Percentiles rank a stretch among this genome's conserved stretches.
Conservation (phyloP, 345 rosid genomes). For the Aethionema arabicum region DNA sequence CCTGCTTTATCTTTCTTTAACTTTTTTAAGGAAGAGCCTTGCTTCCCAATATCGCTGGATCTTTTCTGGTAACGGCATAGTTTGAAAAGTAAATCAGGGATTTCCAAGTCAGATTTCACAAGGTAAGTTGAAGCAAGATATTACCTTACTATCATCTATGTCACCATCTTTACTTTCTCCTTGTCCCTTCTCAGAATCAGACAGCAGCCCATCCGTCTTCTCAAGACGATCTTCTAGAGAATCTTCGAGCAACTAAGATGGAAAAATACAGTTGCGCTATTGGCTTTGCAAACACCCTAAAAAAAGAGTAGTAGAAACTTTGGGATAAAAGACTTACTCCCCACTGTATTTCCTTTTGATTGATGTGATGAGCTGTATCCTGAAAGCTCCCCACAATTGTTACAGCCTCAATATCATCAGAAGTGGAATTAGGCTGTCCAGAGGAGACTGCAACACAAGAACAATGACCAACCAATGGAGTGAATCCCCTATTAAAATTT, state of each 20-base stretch:
- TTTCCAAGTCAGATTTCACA: constrained; percentile 2
- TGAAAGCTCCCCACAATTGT: constrained; percentile 69
- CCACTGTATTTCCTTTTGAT: constrained; percentile 85
- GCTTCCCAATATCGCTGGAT: constrained; percentile 73
- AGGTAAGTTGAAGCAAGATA: constrained; percentile 13
- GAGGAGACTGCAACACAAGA: constrained; percentile 68
- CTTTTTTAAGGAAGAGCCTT: constrained; percentile 84
- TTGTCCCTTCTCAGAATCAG: constrained; percentile 82
- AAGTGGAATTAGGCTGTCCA: constrained; percentile 77
- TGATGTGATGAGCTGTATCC: constrained; percentile 67
- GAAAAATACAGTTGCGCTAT: constrained; percentile 19
- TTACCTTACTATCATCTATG: constrained; percentile 80
- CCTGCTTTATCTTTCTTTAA: constrained; percentile 80
- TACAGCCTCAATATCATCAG: constrained; percentile 84
- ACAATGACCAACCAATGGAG: constrained; percentile 19
- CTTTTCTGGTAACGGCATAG: constrained; percentile 62
- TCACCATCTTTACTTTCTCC: constrained; percentile 87
- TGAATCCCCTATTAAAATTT: constrained; percentile 3
- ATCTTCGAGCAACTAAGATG: constrained; percentile 82
- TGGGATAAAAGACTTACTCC: constrained; percentile 54
- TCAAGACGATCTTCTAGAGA: constrained; percentile 84
- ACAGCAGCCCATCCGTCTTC: constrained; percentile 63
- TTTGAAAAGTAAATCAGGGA: constrained; percentile 18
- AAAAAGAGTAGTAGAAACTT: constrained; percentile 1
- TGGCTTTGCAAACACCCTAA: neutral